Percentiles rank a stretch among this genome's conserved stretches.
phyloP scores from a whole-genome alignment of 768 basidiomycete genomes.

The Pulveroboletus ravenelii region DNA sequence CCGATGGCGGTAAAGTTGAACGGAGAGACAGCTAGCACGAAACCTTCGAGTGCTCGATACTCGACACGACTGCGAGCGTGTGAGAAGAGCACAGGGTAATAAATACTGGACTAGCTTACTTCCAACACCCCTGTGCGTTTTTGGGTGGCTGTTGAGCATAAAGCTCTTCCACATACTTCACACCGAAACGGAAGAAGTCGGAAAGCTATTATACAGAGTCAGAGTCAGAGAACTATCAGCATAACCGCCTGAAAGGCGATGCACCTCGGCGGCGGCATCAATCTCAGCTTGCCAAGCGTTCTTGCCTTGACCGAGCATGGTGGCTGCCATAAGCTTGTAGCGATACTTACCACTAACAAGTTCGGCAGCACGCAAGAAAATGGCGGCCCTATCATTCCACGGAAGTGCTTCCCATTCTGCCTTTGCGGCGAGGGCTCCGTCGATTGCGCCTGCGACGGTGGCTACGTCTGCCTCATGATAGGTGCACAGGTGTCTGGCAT shows the following conservation, averaged over 20 bases:
- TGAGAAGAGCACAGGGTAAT: conserved; percentile 6
- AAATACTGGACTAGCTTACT: conserved; percentile 51
- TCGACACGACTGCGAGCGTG: conserved; percentile 69
- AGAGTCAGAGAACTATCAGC: not conserved
- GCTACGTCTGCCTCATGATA: conserved; percentile 87
- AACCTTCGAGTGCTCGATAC: conserved; percentile 97
- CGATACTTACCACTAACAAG: conserved; percentile 93
- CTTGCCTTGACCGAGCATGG: conserved; percentile 98
- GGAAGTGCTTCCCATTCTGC: conserved; percentile 89
- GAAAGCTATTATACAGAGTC: conserved; percentile 45
- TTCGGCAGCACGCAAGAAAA: conserved; percentile 98
- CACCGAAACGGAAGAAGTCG: conserved; percentile 96
- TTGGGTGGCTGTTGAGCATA: conserved; percentile 86
- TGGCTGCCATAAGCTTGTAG: conserved; percentile 92
- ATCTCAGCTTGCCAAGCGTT: conserved; percentile 99
- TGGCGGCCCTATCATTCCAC: conserved; percentile 95
- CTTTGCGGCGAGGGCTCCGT: conserved; percentile 83
- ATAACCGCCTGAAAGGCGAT: conserved; percentile 15
- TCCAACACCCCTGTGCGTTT: conserved; percentile 88
- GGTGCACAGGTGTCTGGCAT: conserved; percentile 71
- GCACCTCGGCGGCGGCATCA: conserved; percentile 94
- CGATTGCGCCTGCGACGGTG: conserved; percentile 74
- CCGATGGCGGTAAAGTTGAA: conserved; percentile 99
- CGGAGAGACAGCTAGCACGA: conserved; percentile 94
- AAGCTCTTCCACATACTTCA: conserved; percentile 94